Conservation (phyloP, 768 basidiomycete species). For the Leccinum sublutescens region DNA sequence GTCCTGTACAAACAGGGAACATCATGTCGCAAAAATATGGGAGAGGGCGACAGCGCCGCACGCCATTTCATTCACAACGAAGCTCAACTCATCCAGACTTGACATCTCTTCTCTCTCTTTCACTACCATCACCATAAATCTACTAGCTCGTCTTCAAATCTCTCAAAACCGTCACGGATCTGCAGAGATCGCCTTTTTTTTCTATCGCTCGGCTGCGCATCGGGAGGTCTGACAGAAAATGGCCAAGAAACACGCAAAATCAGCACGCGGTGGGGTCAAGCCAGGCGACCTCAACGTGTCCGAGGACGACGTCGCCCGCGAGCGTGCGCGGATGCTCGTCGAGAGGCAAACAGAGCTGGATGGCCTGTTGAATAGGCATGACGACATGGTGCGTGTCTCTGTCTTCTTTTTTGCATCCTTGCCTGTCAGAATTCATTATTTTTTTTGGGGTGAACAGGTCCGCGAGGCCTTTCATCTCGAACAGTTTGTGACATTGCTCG, state of each 20-base stretch:
- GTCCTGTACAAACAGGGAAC: constrained; percentile 34
- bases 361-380: constrained; percentile 61
- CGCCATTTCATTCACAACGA: constrained; percentile 16
- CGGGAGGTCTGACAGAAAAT: constrained; percentile 9
- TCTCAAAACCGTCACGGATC: constrained; percentile 62
- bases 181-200: constrained; percentile 51
- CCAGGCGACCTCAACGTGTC: constrained; percentile 6
- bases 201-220: not conserved
- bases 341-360: constrained; percentile 61
- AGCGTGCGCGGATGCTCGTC: constrained; percentile 48
- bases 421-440: not conserved
- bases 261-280: not conserved
- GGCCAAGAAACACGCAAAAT: constrained; percentile 23
- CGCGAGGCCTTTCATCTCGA: constrained; percentile 90
- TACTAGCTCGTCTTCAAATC: constrained; percentile 50
- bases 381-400: constrained; percentile 60
- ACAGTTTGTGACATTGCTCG: constrained; percentile 70
- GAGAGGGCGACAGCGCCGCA: constrained; percentile 15
- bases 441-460: constrained; percentile 43
- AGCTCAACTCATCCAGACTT: constrained; percentile 11
- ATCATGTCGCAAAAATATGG: constrained; percentile 38
- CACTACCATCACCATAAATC: constrained; percentile 2
- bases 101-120: constrained; percentile 1
- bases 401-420: not conserved
- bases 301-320: constrained; percentile 29